Evolutionary conservation across 2,329 filamentous ascomycete species (phyloP).

Genomic region (Hypomyces perniciosus): DNA sequence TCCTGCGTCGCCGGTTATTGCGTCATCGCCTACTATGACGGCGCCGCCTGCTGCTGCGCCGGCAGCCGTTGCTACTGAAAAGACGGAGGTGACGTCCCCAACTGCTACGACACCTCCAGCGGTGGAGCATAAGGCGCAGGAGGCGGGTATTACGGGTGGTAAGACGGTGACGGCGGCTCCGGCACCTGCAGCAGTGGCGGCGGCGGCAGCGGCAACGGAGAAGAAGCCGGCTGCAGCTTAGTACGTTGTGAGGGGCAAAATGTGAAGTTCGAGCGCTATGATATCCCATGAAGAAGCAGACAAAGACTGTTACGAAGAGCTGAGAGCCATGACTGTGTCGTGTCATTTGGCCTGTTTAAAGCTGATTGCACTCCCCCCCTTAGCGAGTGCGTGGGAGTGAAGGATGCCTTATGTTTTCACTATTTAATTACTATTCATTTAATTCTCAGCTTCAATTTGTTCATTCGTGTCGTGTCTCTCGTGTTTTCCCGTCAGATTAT

Average conservation of each 20-base stretch:
- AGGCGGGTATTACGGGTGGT: constrained; percentile 38
- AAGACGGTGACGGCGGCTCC: constrained; percentile 17
- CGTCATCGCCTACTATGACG: constrained; percentile 1
- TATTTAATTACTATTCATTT: too few species aligned
- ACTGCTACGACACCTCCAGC: constrained; percentile 3
- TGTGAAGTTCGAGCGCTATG: neutral
- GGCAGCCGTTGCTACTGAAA: constrained; percentile 9
- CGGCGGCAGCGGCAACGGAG: neutral
- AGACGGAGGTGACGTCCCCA: constrained; percentile 16
- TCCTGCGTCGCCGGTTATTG: constrained; percentile 3
- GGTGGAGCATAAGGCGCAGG: constrained; percentile 28
- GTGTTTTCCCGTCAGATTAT: too few species aligned
- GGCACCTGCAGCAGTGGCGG: constrained; percentile 1
- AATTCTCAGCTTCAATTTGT: too few species aligned
- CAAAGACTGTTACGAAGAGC: too few species aligned
- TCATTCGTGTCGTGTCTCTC: too few species aligned
- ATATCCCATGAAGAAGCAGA: neutral
- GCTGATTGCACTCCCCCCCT: too few species aligned
- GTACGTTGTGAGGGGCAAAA: neutral
- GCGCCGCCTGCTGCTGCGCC: constrained; percentile 2
- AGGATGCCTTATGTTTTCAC: too few species aligned
- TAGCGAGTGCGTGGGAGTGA: too few species aligned
- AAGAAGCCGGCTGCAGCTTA: neutral
- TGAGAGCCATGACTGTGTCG: too few species aligned
- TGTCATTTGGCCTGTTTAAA: too few species aligned